Conservation (phyloP, 352 stramenopile species). For the Phytophthora citricola region DNA sequence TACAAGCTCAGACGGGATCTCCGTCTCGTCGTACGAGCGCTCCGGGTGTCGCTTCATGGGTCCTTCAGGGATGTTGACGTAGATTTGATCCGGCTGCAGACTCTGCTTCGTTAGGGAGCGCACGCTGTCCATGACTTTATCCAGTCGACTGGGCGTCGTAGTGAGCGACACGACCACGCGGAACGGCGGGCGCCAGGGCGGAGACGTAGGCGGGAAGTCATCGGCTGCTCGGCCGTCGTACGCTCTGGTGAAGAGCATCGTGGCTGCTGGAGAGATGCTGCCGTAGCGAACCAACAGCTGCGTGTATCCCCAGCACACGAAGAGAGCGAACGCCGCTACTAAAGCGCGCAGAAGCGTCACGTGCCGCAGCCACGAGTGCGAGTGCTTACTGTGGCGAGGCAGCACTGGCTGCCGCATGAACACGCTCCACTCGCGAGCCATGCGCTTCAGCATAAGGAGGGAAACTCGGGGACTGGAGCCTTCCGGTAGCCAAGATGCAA, state of each 20-base stretch:
- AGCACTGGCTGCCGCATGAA: constrained; percentile 74
- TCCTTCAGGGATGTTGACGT: constrained; percentile 75
- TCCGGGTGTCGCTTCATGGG: constrained; percentile 81
- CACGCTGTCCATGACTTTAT: constrained; percentile 83
- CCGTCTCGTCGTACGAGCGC: constrained; percentile 77
- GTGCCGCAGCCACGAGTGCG: constrained; percentile 43
- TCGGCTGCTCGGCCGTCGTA: constrained; percentile 54
- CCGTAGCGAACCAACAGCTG: constrained; percentile 76
- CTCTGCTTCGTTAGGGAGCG: constrained; percentile 63
- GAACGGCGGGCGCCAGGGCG: constrained; percentile 70
- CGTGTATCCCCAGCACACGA: constrained; percentile 62
- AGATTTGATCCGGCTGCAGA: constrained; percentile 77
- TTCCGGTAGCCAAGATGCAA: neutral
- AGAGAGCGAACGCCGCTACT: constrained; percentile 28
- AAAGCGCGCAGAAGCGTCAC: constrained; percentile 51
- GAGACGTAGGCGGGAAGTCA: constrained; percentile 51
- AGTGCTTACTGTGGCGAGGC: constrained; percentile 42
- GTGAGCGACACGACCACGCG: constrained; percentile 86
- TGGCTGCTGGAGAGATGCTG: constrained; percentile 76
- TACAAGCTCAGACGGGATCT: constrained; percentile 55
- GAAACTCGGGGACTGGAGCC: constrained; percentile 3
- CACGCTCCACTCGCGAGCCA: constrained; percentile 48
- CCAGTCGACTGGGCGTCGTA: constrained; percentile 72
- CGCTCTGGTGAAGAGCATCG: constrained; percentile 64
- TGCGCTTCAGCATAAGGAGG: constrained; percentile 23